Percentiles rank a stretch among this genome's conserved stretches.
Conservation (phyloP, 352 stramenopile genomes). For the Globisporangium paroecandrum region DNA sequence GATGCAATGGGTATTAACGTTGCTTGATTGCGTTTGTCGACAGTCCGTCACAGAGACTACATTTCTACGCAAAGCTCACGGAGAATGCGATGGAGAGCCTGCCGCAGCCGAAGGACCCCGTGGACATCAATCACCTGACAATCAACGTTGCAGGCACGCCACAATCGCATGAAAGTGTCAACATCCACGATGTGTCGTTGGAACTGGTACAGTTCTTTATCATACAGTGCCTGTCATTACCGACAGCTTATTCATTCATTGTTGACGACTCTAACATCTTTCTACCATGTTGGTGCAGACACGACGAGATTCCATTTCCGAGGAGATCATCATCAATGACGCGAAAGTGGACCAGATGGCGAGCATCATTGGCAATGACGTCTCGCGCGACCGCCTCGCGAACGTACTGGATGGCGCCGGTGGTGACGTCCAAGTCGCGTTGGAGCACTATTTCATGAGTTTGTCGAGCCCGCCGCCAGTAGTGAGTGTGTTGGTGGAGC, state of each 20-base stretch:
- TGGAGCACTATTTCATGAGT: conserved; percentile 90
- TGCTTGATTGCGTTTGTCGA: conserved; percentile 8
- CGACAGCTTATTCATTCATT: not conserved
- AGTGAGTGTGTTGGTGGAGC: not conserved
- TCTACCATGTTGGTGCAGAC: conserved; percentile 11
- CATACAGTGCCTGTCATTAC: not conserved
- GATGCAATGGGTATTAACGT: not conserved
- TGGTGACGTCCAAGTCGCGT: conserved; percentile 77
- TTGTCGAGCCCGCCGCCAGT: conserved; percentile 29
- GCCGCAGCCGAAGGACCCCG: conserved; percentile 44
- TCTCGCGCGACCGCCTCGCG: conserved; percentile 63
- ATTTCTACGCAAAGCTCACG: conserved; percentile 81
- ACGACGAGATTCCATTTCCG: conserved; percentile 51
- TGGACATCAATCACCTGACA: conserved; percentile 59
- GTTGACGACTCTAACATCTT: not conserved
- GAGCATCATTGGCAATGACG: conserved; percentile 68
- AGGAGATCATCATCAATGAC: conserved; percentile 67
- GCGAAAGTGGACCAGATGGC: conserved; percentile 85
- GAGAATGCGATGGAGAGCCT: conserved; percentile 71
- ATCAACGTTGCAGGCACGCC: conserved; percentile 63
- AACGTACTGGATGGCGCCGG: conserved; percentile 80
- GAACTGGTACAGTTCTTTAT: conserved; percentile 3
- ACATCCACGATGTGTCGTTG: conserved; percentile 18
- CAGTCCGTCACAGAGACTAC: conserved; percentile 62
- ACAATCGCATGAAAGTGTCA: conserved; percentile 13